Conservation (phyloP, 2,329 filamentous ascomycete species). For the Arachnomyces sp. region DNA sequence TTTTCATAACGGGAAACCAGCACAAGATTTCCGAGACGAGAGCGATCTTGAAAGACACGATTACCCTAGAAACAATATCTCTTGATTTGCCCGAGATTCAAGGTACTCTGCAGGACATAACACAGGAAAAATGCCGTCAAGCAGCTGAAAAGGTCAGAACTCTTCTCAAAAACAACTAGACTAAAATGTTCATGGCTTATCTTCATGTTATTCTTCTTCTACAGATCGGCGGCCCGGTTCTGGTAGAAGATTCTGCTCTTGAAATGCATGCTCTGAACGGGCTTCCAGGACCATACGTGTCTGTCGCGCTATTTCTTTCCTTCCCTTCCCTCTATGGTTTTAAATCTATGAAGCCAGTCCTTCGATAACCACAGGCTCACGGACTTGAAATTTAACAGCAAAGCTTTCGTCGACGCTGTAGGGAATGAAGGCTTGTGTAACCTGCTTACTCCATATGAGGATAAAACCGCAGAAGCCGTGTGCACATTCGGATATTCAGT, state of each 20-base stretch:
- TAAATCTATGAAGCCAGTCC: too few species aligned
- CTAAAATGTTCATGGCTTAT: too few species aligned
- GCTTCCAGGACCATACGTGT: slow-evolving; percentile 86
- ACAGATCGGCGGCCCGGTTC: slow-evolving; percentile 67
- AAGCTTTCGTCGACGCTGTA: slow-evolving; percentile 76
- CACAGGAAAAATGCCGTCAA: slow-evolving; percentile 67
- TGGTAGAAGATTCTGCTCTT: slow-evolving; percentile 84
- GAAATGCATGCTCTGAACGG: slow-evolving; percentile 77
- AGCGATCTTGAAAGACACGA: slow-evolving; percentile 63
- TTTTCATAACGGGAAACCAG: too few species aligned
- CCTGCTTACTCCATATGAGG: slow-evolving; percentile 68
- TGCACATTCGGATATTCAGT: slow-evolving; percentile 82
- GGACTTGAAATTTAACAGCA: slow-evolving; percentile 44
- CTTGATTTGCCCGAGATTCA: slow-evolving; percentile 78
- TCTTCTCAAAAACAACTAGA: neutral
- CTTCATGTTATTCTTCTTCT: too few species aligned
- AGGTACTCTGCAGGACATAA: slow-evolving; percentile 77
- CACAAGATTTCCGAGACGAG: slow-evolving; percentile 56
- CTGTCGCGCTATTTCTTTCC: slow-evolving; percentile 23
- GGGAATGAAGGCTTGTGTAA: slow-evolving; percentile 75
- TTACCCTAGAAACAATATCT: slow-evolving; percentile 60
- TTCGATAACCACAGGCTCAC: too few species aligned
- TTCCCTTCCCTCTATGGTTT: neutral
- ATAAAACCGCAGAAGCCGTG: slow-evolving; percentile 81
- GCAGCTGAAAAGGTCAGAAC: slow-evolving; percentile 48